These are phyloP conservation scores for Hyaloperonospora brassicae DNA, from an alignment of 352 stramenopile genomes.

Conservation along the genomic window DNA sequence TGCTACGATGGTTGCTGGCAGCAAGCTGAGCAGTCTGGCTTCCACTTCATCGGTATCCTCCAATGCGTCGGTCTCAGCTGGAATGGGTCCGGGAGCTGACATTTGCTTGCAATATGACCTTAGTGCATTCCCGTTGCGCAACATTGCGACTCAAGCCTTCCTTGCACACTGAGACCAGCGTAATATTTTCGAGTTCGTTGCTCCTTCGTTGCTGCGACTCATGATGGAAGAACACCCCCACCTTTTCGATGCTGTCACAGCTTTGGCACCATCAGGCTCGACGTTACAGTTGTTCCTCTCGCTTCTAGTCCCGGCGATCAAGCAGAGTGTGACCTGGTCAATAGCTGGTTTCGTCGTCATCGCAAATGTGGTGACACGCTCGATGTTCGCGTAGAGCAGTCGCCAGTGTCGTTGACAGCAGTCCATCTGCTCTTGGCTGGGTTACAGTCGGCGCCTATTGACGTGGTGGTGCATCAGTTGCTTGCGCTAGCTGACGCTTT, in stretches of 20 bases:
- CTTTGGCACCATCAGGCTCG: conserved; percentile 13
- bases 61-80: conserved; percentile 18
- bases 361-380: conserved; percentile 13
- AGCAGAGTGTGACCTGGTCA: conserved; percentile 16
- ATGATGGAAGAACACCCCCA: conserved; percentile 48
- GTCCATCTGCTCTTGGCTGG: conserved; percentile 20
- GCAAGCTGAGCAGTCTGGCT: conserved; percentile 42
- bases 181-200: conserved; percentile 43
- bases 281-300: conserved; percentile 24
- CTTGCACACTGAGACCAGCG: conserved; percentile 27
- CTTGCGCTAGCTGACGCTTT: conserved; percentile 28
- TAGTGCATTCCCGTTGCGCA: conserved; percentile 31
- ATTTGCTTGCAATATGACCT: conserved; percentile 50
- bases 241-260: conserved; percentile 25
- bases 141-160: conserved; percentile 37
- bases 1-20: conserved; percentile 40
- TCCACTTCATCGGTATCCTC: conserved; percentile 23
- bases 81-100: conserved; percentile 30
- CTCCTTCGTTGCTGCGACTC: conserved; percentile 41
- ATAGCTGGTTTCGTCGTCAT: conserved; percentile 29
- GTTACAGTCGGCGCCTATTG: conserved; percentile 29
- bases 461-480: conserved; percentile 26
- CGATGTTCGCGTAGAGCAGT: conserved; percentile 8
- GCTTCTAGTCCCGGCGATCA: conserved; percentile 15
- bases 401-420: conserved; percentile 25